Percentiles rank a stretch among this genome's conserved stretches.
Conservation (phyloP, 2,329 filamentous ascomycete genomes). For the Cytospora mali region DNA sequence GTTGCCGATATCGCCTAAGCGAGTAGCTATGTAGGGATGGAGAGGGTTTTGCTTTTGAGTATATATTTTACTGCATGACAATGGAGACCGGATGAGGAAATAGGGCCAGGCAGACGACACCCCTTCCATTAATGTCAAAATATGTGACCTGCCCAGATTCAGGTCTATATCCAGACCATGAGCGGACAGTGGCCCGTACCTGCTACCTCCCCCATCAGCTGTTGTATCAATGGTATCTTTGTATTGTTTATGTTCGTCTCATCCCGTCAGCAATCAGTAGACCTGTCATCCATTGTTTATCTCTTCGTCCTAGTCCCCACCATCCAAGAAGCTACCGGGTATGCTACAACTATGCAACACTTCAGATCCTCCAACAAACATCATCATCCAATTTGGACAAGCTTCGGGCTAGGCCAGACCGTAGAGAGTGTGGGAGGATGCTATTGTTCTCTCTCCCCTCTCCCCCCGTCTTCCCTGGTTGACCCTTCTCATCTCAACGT, state of each 20-base stretch:
- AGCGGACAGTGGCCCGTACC: background rate
- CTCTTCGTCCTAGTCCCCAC: background rate
- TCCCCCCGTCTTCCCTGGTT: background rate
- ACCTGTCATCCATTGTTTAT: background rate
- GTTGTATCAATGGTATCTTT: background rate
- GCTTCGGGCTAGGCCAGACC: background rate
- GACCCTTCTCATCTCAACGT: background rate
- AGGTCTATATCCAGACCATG: too few species aligned
- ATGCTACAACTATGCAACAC: background rate
- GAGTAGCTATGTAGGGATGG: too few species aligned
- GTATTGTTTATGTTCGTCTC: background rate
- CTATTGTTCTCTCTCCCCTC: background rate
- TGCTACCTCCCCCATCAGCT: too few species aligned
- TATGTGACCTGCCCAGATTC: background rate
- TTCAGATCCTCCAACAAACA: background rate
- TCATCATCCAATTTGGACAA: background rate
- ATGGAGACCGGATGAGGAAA: too few species aligned
- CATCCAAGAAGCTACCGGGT: background rate
- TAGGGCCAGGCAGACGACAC: too few species aligned
- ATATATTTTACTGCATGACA: background rate
- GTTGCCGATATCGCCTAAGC: constrained; percentile 61
- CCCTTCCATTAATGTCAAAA: too few species aligned
- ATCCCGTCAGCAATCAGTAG: background rate
- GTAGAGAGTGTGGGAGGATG: background rate
- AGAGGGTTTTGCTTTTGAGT: background rate